Conservation (phyloP, 768 basidiomycete genomes). For the Tubosaeta brunneosetosa region DNA sequence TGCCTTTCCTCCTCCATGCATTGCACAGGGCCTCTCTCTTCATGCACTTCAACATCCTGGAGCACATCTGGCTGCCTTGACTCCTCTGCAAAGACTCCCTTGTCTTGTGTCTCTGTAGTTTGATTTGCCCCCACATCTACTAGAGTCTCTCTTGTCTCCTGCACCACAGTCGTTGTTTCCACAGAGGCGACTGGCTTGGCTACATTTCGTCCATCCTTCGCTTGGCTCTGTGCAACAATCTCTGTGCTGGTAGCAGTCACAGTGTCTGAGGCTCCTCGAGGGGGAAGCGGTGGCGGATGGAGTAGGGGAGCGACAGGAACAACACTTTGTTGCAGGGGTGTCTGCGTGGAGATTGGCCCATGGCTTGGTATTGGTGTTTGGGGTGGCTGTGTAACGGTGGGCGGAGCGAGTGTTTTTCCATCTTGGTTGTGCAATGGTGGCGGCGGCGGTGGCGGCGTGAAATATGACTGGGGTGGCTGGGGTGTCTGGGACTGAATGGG, state of each 20-base stretch:
- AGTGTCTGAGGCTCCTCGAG: constrained; percentile 4
- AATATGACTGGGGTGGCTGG: constrained; percentile 19
- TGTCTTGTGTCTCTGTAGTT: constrained; percentile 15
- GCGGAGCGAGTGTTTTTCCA: not conserved
- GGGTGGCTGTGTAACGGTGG: constrained; percentile 1
- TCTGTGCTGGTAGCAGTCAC: constrained; percentile 18
- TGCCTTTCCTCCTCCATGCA: constrained; percentile 1
- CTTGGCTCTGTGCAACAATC: constrained; percentile 38
- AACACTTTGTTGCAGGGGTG: constrained; percentile 1
- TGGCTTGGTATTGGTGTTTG: constrained; percentile 10
- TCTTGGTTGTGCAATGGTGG: constrained; percentile 7
- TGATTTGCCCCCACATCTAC: not conserved
- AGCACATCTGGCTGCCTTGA: not conserved
- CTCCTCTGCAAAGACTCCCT: constrained; percentile 16
- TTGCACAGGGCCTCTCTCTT: not conserved
- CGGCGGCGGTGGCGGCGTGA: constrained; percentile 20
- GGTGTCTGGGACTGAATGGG: constrained; percentile 9
- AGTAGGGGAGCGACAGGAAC: constrained; percentile 8
- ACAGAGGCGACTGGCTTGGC: not conserved
- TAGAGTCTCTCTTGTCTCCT: not conserved
- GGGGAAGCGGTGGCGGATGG: constrained; percentile 15
- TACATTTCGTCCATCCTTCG: constrained; percentile 30
- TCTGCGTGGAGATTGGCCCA: constrained; percentile 3
- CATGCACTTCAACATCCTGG: not conserved
- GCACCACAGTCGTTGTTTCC: not conserved